Base-by-base conservation (phyloP, 352 stramenopile species). In the Pythium pyrilobum region DNA sequence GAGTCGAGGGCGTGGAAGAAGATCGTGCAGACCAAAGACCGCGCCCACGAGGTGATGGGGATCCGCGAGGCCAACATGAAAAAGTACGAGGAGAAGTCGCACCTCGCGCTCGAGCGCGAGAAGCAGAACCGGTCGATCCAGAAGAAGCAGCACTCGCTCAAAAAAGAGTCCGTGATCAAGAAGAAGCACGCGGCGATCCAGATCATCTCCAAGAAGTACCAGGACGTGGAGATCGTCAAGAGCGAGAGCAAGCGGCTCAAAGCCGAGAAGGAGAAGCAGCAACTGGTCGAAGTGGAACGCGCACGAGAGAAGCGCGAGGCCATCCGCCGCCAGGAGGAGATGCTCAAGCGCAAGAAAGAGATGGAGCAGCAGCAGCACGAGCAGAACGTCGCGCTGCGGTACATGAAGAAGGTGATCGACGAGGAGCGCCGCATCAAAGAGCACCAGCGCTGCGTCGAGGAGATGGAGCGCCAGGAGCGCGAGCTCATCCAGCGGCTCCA, bases 1-100 rank as follows among this genome's bases (percentile, higher is more conserved):
- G 81, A 91, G 37, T 68, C 66, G 0, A 85, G 84, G 43, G 81
- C 78, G 23, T 89, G 78, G 81, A 84, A 87, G 40, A 92, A 88
- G 54, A 92, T 89, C 20, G 68, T 74, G 31, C 77, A 88, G 62
- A 92, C 81, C 0, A 81, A 88, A 41, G 78, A 88, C 39, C 71
- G 74, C 11, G 81, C 81, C 13, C 66, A 89, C 45, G 74, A 87
- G 57, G 81, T 92, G 15, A 66, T 89, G 24, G 66, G 83, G 9
- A 67, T 85, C 46, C 76, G 81, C 9, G 38, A 81, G 32, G 74
- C 74, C 0, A 87, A 68, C 37, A 13, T 83, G 20, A 69, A 71
- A 34, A 73, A 76, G 7, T 59, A 73, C 41, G 67, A 82, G 31
- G 51, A 75, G 11, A 84, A 85, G 51, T 64, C 66, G 2, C 54